Evolutionary conservation across 2,329 filamentous ascomycete species (phyloP), one percentile per base, ranked within the genome.

Genomic region (Epichloe amarillans): DNA sequence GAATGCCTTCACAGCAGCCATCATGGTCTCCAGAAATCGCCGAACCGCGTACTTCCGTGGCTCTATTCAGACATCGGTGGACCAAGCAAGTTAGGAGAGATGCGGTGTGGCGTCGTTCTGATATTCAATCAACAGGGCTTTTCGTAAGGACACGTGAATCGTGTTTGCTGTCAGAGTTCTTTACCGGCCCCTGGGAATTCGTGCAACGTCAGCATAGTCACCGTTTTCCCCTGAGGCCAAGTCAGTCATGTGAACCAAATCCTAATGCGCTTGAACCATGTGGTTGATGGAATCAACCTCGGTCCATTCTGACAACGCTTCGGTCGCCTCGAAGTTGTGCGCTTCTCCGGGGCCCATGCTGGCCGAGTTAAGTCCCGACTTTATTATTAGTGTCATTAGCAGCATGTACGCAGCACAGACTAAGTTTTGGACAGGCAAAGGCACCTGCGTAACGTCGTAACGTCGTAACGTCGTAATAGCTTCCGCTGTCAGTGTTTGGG

Each of bases 391-490:
- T 42, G 12, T 14, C 17, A 21, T 14, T 19, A 2, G 39, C 46
- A 41, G n/a, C 26, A 19, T n/a, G 39, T 11, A 19, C 38, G 5
- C 19, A 5, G 23, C 10, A 2, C 11, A 45, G n/a, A 15, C 30
- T 15, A 47, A 33, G 35, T 26, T 7, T 6, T 47, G n/a, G n/a
- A 48, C 10, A 21, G 21, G 8, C 41, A 39, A 30, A 30, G 30
- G 6, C 38, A 50, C 37, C 14, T 43, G 46, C 46, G 36, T 43
- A 11, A 46, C 42, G 47, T 50, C 47, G 50, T 23, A 11, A 46
- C 42, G 47, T 50, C 47, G 50, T 23, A 12, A 42, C 36, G 47
- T 50, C 41, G 48, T 36, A 48, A 42, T 37, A 19, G 46, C 47
- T 52, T 37, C 47, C 39, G 45, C 49, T 53, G 40, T 51, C 49